Percentiles rank a stretch among this genome's conserved stretches.
phyloP scores from a whole-genome alignment of 1,139 yeast genomes.

The Wickerhamomyces sp. region DNA sequence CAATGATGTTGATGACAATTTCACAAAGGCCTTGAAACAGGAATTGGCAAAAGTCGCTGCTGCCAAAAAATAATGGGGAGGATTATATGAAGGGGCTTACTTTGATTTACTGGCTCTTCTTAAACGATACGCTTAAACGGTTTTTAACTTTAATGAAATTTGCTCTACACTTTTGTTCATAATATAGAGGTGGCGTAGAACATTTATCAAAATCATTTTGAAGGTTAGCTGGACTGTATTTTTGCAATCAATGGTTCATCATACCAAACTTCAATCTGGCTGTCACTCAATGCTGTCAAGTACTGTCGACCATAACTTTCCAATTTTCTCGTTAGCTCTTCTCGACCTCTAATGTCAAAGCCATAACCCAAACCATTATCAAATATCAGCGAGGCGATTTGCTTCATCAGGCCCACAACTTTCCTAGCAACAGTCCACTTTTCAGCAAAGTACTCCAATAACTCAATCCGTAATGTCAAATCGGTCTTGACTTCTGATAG shows the following conservation, averaged over 20 bases:
- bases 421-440: constrained; percentile 42
- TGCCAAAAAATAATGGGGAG: constrained; percentile 10
- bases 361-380: constrained; percentile 34
- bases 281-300: constrained; percentile 38
- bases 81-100: neutral
- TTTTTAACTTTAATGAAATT: no score
- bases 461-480: constrained; percentile 39
- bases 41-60: constrained; percentile 26
- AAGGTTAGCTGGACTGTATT: neutral
- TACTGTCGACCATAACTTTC: constrained; percentile 36
- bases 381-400: constrained; percentile 34
- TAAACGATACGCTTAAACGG: neutral
- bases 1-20: constrained; percentile 78
- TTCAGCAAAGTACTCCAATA: constrained; percentile 38
- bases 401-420: constrained; percentile 39
- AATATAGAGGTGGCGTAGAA: no score
- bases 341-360: constrained; percentile 29
- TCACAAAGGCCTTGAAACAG: constrained; percentile 58
- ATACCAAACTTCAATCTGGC: constrained; percentile 33
- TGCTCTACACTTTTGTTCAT: no score
- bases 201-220: no score
- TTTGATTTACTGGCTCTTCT: neutral
- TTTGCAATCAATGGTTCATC: constrained; percentile 15
- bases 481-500: constrained; percentile 39
- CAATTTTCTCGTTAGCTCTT: constrained; percentile 33